A percentile compares a stretch with the other conserved stretches of the same genome.
These are phyloP conservation scores for Fonsecaea nubica DNA, from an alignment of 2,329 filamentous ascomycete species.

Conservation along the genomic window DNA sequence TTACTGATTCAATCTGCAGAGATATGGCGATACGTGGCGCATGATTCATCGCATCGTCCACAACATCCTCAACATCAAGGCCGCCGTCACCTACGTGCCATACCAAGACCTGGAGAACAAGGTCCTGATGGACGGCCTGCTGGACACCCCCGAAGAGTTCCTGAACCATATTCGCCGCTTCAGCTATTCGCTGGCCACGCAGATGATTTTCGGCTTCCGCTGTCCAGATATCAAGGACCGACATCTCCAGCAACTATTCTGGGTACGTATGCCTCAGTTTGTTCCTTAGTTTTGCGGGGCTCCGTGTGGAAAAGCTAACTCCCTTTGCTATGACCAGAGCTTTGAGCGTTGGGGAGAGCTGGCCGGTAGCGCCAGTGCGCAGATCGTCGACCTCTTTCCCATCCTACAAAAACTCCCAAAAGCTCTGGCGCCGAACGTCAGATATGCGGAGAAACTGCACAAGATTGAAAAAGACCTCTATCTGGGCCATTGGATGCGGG, in stretches of 20 bases:
- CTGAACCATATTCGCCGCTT: conserved; percentile 30
- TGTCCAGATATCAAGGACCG: conserved; percentile 25
- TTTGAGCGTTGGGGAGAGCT: conserved; percentile 33
- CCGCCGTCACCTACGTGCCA: conserved; percentile 34
- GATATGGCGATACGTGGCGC: conserved; percentile 34
- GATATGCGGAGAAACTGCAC: conserved; percentile 30
- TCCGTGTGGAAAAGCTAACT: neutral
- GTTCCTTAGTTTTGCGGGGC: neutral
- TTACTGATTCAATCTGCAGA: neutral
- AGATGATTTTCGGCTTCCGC: conserved; percentile 33
- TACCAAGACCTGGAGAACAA: conserved; percentile 37
- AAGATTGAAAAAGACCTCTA: conserved; percentile 32
- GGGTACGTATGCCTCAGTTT: neutral
- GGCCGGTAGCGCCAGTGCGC: conserved; percentile 23
- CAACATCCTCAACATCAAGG: conserved; percentile 37
- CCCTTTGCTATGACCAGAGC: neutral
- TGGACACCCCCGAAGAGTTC: conserved; percentile 24
- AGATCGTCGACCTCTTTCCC: conserved; percentile 35
- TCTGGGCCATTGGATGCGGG: conserved; percentile 27
- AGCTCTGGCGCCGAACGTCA: conserved; percentile 27
- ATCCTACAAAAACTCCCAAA: conserved; percentile 32
- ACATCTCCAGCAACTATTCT: conserved; percentile 26
- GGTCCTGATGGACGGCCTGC: conserved; percentile 25
- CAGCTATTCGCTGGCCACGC: conserved; percentile 30
- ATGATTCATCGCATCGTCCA: conserved; percentile 37